A percentile compares a stretch with the other conserved stretches of the same genome.
Conservation (phyloP, 805 yeast species). For the Lipomyces japonicus region DNA sequence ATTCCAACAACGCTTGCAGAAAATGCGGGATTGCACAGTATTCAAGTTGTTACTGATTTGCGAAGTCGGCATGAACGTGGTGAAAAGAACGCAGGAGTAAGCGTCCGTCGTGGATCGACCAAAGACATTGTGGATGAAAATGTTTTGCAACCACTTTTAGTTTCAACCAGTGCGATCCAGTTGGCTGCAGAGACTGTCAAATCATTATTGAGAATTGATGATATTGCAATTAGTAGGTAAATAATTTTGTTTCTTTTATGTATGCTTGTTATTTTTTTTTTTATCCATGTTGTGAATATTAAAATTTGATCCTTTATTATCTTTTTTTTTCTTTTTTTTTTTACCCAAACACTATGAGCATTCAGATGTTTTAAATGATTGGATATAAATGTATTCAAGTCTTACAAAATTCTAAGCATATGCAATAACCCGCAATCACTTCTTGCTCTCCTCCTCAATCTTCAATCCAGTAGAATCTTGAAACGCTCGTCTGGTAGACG, state of each 20-base stretch:
- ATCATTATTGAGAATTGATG: conserved; percentile 93
- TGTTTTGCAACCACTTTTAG: conserved; percentile 93
- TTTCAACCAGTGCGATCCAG: conserved; percentile 87
- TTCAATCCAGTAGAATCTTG: conserved; percentile 65
- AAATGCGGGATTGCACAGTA: conserved; percentile 89
- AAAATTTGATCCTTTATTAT: too few relatives aligned
- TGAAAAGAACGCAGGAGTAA: conserved; percentile 89
- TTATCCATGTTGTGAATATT: too few relatives aligned
- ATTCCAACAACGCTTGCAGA: conserved; percentile 93
- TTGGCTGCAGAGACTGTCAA: conserved; percentile 96
- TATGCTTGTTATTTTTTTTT: too few relatives aligned
- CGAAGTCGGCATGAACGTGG: conserved; percentile 90
- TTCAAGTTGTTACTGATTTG: conserved; percentile 85
- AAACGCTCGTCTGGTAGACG: conserved; percentile 42
- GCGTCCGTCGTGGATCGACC: conserved; percentile 90
- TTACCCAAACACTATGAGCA: too few relatives aligned
- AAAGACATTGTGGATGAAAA: conserved; percentile 89
- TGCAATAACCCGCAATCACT: too few relatives aligned
- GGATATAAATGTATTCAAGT: too few relatives aligned
- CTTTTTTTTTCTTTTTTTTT: too few relatives aligned
- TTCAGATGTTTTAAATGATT: too few relatives aligned
- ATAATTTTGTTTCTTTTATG: too few relatives aligned
- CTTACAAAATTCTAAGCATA: too few relatives aligned
- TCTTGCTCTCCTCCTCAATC: too few relatives aligned
- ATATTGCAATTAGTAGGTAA: conserved; percentile 85